Evolutionary conservation across 305 asterid species (phyloP), one percentile per base, ranked within the genome.

Genomic region (Caryopteris hybrid): DNA sequence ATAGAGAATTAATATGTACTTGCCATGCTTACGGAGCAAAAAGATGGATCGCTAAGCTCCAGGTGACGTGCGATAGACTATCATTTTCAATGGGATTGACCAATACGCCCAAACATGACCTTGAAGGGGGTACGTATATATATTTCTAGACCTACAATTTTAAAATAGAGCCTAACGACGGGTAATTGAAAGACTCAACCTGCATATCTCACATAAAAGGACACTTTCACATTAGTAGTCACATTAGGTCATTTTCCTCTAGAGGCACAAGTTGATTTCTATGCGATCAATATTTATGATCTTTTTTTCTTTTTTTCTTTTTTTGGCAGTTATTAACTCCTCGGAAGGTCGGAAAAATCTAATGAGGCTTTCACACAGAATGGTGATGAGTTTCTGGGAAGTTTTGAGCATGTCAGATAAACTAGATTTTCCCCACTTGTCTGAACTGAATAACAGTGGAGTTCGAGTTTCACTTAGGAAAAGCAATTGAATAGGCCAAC

Each of bases 21-120:
- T 33, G 72, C 52, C 82, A 79, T 46, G 87, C 92, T 0, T 89
- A 78, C 21, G 95, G 96, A 55, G 92, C 95, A 3, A 82, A 56
- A 61, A 61, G 86, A 59, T 87, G 95, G 95, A 48, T 89, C 9
- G 45, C 76, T 10, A 71, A 79, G 8, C 84, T 89, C 25, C 85
- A 84, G 55, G 79, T 85, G 69, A 84, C 71, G 83, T 81, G 82
- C 6, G 85, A 87, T 58, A 75, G 91, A 45, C 4, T 74, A 4
- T 62, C 79, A 34, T 78, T 55, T 72, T 75, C 83, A 25, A 20
- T 16, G 62, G 74, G 69, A 5, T 62, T 70, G 21, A 48, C 54
- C 11, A 47, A 21, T 21, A 20, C 77, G 2, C 69, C 78, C 12
- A 33, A 4, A 1, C 68, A 70, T 69, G 76, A 72, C 25, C 81